Evolutionary conservation across 225 moss, liverwort and hornwort species (phyloP).

Genomic region (Neckera pumila): DNA sequence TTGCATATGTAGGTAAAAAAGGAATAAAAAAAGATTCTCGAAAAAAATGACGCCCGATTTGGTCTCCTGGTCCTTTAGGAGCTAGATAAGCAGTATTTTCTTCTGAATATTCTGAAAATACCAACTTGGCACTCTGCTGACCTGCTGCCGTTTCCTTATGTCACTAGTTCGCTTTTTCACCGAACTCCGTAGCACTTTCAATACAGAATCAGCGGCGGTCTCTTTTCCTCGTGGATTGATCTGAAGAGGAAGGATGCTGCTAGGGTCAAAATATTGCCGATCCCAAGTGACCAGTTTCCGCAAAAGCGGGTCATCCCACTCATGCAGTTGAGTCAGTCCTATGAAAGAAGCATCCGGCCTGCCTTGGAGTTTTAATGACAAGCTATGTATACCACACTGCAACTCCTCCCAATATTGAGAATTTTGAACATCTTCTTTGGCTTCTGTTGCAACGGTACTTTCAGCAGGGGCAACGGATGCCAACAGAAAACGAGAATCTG

Average conservation of each 20-base stretch:
- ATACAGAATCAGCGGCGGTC: conserved; percentile 10
- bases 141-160: conserved; percentile 36
- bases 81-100: neutral
- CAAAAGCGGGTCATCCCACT: conserved; percentile 63
- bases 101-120: neutral
- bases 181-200: conserved; percentile 50
- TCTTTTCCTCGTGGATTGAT: neutral
- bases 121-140: neutral
- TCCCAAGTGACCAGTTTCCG: conserved; percentile 59
- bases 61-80: neutral
- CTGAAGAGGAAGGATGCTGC: neutral
- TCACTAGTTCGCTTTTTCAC: conserved; percentile 50
- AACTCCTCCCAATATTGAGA: conserved; percentile 72
- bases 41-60: neutral
- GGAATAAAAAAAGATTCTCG: neutral
- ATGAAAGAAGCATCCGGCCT: neutral
- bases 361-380: conserved; percentile 9
- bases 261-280: conserved; percentile 41
- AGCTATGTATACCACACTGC: conserved; percentile 72
- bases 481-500: conserved; percentile 70
- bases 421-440: neutral
- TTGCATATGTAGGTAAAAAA: neutral
- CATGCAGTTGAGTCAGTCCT: conserved; percentile 39
- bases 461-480: conserved; percentile 63
- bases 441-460: neutral